A percentile compares a stretch with the other conserved stretches of the same genome.
These are phyloP conservation scores for Quercus suber DNA, from an alignment of 306 rosid species.

Conservation along the genomic window DNA sequence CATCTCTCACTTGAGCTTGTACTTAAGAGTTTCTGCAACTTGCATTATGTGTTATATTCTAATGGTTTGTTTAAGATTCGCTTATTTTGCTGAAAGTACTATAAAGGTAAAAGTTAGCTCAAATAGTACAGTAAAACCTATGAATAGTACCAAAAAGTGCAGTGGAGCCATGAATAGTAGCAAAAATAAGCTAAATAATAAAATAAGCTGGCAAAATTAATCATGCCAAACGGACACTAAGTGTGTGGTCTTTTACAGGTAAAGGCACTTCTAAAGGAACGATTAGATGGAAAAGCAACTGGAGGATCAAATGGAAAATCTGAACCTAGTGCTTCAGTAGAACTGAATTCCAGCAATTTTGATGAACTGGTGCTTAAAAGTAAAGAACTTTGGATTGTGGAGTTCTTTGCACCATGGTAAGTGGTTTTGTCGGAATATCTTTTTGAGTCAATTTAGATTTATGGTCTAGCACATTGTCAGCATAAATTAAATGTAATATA, in stretches of 20 bases:
- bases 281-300: slow-evolving; percentile 77
- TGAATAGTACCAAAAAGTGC: too few relatives aligned
- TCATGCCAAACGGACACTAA: background rate
- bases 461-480: background rate
- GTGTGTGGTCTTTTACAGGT: slow-evolving; percentile 47
- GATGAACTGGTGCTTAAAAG: slow-evolving; percentile 84
- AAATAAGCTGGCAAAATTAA: too few relatives aligned
- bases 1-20: background rate
- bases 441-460: background rate
- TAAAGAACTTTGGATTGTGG: slow-evolving; percentile 97
- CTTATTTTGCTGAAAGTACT: too few relatives aligned
- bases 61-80: too few relatives aligned
- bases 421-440: background rate
- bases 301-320: slow-evolving; percentile 75
- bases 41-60: slow-evolving; percentile 4
- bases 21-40: background rate
- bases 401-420: slow-evolving; percentile 98
- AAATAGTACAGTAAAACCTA: rapidly evolving
- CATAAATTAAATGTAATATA: background rate
- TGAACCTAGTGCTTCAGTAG: slow-evolving; percentile 74
- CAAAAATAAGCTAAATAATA: too few relatives aligned
- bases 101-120: too few relatives aligned
- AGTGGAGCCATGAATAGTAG: too few relatives aligned
- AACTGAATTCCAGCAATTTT: slow-evolving; percentile 73
- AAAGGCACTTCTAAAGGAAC: slow-evolving; percentile 79